Conservation (phyloP, 1,284 basidiomycete species). For the Sanghuangporus sanghuang region DNA sequence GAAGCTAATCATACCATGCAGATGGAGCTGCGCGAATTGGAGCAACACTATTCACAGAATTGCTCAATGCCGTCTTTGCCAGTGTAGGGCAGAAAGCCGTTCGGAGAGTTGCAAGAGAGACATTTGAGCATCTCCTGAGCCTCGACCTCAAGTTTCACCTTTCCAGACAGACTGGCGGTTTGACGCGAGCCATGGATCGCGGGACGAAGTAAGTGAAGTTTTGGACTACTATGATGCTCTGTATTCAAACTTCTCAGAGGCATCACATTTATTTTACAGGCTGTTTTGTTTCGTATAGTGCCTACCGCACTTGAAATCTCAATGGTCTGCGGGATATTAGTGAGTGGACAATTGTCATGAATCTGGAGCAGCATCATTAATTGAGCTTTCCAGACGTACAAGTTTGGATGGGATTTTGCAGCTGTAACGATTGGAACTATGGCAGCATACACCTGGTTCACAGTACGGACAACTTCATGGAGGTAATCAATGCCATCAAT, state of each 20-base stretch:
- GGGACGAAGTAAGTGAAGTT: slow-evolving; percentile 78
- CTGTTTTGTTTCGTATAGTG: slow-evolving; percentile 92
- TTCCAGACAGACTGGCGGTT: slow-evolving; percentile 89
- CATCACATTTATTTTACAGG: slow-evolving; percentile 92
- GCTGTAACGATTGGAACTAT: slow-evolving; percentile 85
- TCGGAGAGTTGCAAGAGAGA: slow-evolving; percentile 88
- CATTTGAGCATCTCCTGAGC: slow-evolving; percentile 89
- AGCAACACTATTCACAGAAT: slow-evolving; percentile 85
- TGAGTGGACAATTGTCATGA: slow-evolving; percentile 31
- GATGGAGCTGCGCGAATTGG: slow-evolving; percentile 90
- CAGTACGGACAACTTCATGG: slow-evolving; percentile 94
- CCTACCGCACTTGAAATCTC: slow-evolving; percentile 95
- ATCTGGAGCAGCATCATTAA: slow-evolving; percentile 7
- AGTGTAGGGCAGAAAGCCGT: slow-evolving; percentile 94
- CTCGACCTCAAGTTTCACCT: slow-evolving; percentile 94
- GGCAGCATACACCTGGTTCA: slow-evolving; percentile 95
- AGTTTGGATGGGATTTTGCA: slow-evolving; percentile 97
- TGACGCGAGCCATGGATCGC: slow-evolving; percentile 94
- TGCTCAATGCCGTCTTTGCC: slow-evolving; percentile 95
- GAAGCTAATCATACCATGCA: slow-evolving; percentile 30
- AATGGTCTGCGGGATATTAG: slow-evolving; percentile 95
- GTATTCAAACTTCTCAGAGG: slow-evolving; percentile 50
- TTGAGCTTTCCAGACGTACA: slow-evolving; percentile 65
- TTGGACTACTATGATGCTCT: slow-evolving; percentile 2
- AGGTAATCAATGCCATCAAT: slow-evolving; percentile 42